Base-by-base conservation (phyloP, 208 protist species). In the Crithidia mellificae region DNA sequence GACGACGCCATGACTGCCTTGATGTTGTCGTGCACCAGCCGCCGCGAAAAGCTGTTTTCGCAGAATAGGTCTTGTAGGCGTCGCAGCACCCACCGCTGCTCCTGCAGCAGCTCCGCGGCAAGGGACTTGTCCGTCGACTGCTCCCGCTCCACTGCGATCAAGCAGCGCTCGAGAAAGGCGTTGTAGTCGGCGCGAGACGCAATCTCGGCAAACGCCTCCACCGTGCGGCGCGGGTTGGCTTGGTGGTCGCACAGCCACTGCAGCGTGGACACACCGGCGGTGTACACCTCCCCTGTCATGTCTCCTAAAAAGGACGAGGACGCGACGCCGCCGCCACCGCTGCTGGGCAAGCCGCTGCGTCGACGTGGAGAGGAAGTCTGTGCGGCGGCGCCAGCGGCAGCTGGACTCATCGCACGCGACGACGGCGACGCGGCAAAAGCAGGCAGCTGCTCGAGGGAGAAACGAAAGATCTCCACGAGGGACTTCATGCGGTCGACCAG, bases 101-200 rank as follows among this genome's bases (percentile, higher is more conserved):
- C 77, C 24, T 68, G 46, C 27, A 64, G 62, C 65, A 91, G 68
- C 0, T 61, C 63, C 7, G 29, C 32, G 0, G 70, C 79, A 29
- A 93, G 67, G 38, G 59, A 30, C 77, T 94, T 96, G 49, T 90
- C 78, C 5, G 77, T 87, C 19, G 68, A 27, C 63, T 84, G 72
- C 65, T 85, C 88, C 46, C 81, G 68, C 66, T 96, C 87, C 54
- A 75, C 64, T 19, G 73, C 66, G 17, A 90, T 51, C 17, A 78
- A 70, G 65, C 91, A 96, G 20, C 81, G 76, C 70, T 84, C 80
- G 46, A 91, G 66, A 63, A 96, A 94, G 7, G 59, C 63, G 66
- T 84, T 88, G 74, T 92, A 96, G 58, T 93, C 88, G 14, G 63
- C 61, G 6, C 88, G 83, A 19, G 91, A 94, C 32, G 87, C 86